These are phyloP conservation scores for thale cress (Arabidopsis thaliana) DNA, from an alignment of 345 rosid genomes.

Conservation along the genomic window TAIR10.1 NC_003070.9:19043001-19043500, in stretches of 20 bases:
- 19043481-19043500: neutral
- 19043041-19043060: conserved; percentile 28
- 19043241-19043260: too few species aligned
- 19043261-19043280: too few species aligned
- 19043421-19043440: neutral
- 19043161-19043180: too few species aligned
- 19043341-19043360: neutral
- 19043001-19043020: conserved; percentile 33
- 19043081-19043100: conserved; percentile 9
- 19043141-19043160: neutral
- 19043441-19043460: neutral
- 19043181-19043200: too few species aligned
- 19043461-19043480: neutral
- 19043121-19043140: neutral
- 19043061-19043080: conserved; percentile 12
- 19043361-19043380: neutral
- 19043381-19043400: neutral
- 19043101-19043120: neutral
- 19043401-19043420: neutral
- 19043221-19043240: too few species aligned
- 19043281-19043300: too few species aligned
- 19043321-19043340: neutral
- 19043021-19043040: conserved; percentile 5
- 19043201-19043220: too few species aligned
- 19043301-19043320: too few species aligned